Evolutionary conservation across 345 rosid genomes (phyloP), one percentile per base, ranked within the genome.

Genomic region (Triadica sebifera): DNA sequence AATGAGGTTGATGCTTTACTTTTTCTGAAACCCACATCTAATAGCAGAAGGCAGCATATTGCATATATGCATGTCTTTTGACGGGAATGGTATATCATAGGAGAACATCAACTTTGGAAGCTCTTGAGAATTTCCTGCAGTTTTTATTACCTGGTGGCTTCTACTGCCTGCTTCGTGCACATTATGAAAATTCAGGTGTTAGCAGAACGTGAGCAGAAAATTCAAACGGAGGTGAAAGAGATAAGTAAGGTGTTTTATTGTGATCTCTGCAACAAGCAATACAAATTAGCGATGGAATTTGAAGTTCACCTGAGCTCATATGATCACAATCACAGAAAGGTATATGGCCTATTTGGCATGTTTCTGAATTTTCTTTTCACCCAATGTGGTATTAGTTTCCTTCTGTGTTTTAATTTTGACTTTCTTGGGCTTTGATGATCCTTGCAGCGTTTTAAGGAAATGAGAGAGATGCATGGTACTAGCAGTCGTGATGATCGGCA

Each of bases 81-180:
- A 87, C 70, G 86, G 82, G 87, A 87, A 81, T 88, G 90, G 84
- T 88, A 79, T 82, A 86, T 89, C 84, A 75, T 93, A 84, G 85
- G 87, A 87, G 91, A 86, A 84, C 87, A 88, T 85, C 86, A 85
- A 90, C 87, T 82, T 88, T 86, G 86, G 89, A 87, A 90, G 90
- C 84, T 86, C 87, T 87, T 83, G 91, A 87, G 89, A 85, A 82
- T 90, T 88, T 87, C 89, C 87, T 88, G 89, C 95, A 88, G 97
- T 92, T 88, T 94, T 91, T 94, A 94, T 92, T 92, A 89, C 93
- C 93, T 91, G 97, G 97, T 88, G 93, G 96, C 90, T 89, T 87
- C 94, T 94, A 91, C 96, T 95, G 92, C 99, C 97, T 81, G 94
- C 98, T 93, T 91, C 97, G 89, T 93, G 88, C 96, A 94, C 91